Base-by-base conservation (phyloP, 148 eudicot species). In the Linanthus parryae region DNA sequence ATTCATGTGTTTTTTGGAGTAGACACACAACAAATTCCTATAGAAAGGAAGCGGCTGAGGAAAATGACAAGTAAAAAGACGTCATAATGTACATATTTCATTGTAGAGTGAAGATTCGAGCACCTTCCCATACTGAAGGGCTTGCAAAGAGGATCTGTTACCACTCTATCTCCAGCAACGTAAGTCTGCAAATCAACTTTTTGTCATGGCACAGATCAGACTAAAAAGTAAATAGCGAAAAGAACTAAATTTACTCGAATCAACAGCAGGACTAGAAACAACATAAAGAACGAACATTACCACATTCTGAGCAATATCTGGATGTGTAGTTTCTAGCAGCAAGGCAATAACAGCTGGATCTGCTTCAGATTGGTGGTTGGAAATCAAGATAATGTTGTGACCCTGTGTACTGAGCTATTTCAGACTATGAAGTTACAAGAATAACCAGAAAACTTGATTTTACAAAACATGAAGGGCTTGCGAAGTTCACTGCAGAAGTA, bases 41-140 rank as follows among this genome's bases (percentile, higher is more conserved):
- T 24, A 70, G 48, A n/a, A 39, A 14, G 20, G 11, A 56, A 42
- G 64, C 37, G 36, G 44, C 42, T 61, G 44, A 21, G 31, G 17
- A 26, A 38, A 45, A 52, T 7, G 7, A 29, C 20, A 29, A 33
- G 17, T 41, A 14, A 54, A 17, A 20, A 20, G 41, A 45, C 21
- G 4, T 5, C 41, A 23, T 8, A 39, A 11, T 25, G 27, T 36
- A 24, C 12, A n/a, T 15, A 3, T 27, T 25, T 6, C 26, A 34
- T 17, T 53, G 46, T 23, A 42, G 10, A 7, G 24, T 42, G 44
- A 65, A 45, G 16, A 43, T 58, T 16, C 30, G 14, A 72, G 69
- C 73, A 94, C 99, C 99, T 94, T 59, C 99, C 99, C 96, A 84
- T 94, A 70, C 99, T 94, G 70, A 88, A 94, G 67, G 96, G 99